These are phyloP conservation scores for Candida krabiensis DNA, from an alignment of 805 yeast species.

Conservation along the genomic window DNA sequence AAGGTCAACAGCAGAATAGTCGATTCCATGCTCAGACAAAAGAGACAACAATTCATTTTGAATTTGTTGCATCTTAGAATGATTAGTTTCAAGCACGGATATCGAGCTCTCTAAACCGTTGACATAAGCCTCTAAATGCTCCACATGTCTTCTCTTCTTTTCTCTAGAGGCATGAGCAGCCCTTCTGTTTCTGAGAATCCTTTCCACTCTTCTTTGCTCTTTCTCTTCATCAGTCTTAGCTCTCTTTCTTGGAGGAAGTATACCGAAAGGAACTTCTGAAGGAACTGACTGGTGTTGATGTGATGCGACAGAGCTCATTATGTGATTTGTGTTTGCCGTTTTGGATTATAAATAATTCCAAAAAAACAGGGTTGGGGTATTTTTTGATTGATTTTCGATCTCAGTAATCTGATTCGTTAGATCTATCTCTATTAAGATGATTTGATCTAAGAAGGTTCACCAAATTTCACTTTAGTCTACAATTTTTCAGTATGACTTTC, in stretches of 20 bases:
- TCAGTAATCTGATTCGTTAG: too few species aligned
- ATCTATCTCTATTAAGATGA: too few species aligned
- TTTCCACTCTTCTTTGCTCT: conserved; percentile 92
- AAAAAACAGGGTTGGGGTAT: conserved; percentile 9
- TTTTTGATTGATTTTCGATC: conserved; percentile 17
- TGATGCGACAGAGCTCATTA: conserved; percentile 12
- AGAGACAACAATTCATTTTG: conserved; percentile 18
- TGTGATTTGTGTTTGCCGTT: background rate
- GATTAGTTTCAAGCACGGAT: conserved; percentile 13
- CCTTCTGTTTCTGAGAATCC: conserved; percentile 89
- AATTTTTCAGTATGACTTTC: too few species aligned
- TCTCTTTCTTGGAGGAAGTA: conserved; percentile 89
- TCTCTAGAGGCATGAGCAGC: conserved; percentile 98
- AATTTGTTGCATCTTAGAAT: conserved; percentile 11
- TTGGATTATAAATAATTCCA: background rate
- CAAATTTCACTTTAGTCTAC: too few species aligned
- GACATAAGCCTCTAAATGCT: conserved; percentile 69
- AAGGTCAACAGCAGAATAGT: conserved; percentile 15
- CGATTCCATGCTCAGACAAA: conserved; percentile 19
- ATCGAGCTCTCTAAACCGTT: conserved; percentile 37
- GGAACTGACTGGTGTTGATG: conserved; percentile 10
- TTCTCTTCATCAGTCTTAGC: conserved; percentile 96
- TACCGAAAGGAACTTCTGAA: conserved; percentile 19
- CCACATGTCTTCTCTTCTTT: conserved; percentile 91
- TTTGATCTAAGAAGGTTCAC: too few species aligned